A percentile compares a stretch with the other conserved stretches of the same genome.
phyloP scores from a whole-genome alignment of 1,284 basidiomycete species.

The Phellopilus nigrolimitatus region DNA sequence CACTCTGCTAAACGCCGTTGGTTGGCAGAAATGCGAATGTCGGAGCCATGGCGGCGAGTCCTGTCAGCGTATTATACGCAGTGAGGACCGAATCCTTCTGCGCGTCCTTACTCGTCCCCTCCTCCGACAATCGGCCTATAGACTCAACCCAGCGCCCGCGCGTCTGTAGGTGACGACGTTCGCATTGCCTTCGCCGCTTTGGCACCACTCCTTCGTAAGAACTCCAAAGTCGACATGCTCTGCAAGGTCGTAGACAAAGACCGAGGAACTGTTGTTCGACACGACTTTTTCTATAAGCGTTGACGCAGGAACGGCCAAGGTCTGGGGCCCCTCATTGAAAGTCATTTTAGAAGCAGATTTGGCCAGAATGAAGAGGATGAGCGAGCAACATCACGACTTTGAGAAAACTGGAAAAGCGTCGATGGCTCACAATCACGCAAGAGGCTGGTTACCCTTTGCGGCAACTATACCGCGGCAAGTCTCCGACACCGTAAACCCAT shows the following conservation, averaged over 20 bases:
- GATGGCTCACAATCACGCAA: conserved; percentile 1
- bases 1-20: conserved; percentile 61
- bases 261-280: conserved; percentile 48
- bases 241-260: conserved; percentile 79
- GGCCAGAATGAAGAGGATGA: too few species aligned
- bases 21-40: conserved; percentile 63
- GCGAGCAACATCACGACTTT: not conserved
- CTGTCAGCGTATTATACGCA: conserved; percentile 71
- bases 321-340: not conserved
- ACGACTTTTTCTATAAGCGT: conserved; percentile 63
- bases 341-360: not conserved
- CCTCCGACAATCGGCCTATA: conserved; percentile 78
- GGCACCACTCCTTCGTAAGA: conserved; percentile 58
- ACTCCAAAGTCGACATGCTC: conserved; percentile 75
- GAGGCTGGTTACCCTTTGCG: not conserved
- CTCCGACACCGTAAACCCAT: too few species aligned
- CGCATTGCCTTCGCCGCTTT: conserved; percentile 37
- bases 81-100: conserved; percentile 57
- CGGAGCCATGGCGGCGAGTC: conserved; percentile 73
- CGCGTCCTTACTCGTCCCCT: conserved; percentile 67
- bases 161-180: conserved; percentile 75
- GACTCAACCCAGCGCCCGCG: conserved; percentile 78
- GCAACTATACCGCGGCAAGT: not conserved
- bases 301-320: conserved; percentile 41
- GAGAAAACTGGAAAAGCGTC: not conserved